A percentile compares a stretch with the other conserved stretches of the same genome.
phyloP scores from a whole-genome alignment of 1,284 basidiomycete genomes.

The Leccinum ponderosum region DNA sequence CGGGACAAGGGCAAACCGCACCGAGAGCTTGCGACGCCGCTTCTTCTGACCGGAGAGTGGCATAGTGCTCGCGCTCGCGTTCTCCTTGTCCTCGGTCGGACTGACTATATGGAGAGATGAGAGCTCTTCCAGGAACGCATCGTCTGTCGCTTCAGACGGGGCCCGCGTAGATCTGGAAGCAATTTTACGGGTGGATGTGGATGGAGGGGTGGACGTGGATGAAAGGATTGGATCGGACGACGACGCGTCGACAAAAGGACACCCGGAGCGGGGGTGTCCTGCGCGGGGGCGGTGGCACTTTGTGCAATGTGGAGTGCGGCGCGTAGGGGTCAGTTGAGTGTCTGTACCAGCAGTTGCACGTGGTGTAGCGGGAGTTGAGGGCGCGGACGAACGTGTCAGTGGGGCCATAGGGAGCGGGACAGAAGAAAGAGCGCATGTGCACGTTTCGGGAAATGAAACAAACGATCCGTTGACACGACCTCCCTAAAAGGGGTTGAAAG shows the following conservation, averaged over 20 bases:
- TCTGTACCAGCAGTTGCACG: constrained; percentile 10
- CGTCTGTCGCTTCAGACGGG: constrained; percentile 9
- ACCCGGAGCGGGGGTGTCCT: constrained; percentile 60
- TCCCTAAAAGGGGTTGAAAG: background rate
- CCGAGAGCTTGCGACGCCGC: constrained; percentile 25
- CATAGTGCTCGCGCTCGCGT: constrained; percentile 1
- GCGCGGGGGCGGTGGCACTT: constrained; percentile 52
- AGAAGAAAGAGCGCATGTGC: background rate
- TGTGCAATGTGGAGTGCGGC: constrained; percentile 50
- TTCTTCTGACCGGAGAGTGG: background rate
- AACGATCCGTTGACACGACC: background rate
- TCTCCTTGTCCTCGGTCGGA: constrained; percentile 18
- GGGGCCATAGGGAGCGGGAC: constrained; percentile 20
- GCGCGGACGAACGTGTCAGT: constrained; percentile 30
- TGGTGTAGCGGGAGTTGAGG: constrained; percentile 27
- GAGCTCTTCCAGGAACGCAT: constrained; percentile 24
- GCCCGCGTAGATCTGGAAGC: background rate
- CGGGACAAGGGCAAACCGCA: constrained; percentile 34
- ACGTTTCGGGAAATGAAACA: background rate
- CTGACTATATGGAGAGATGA: constrained; percentile 35
- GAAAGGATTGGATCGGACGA: constrained; percentile 19
- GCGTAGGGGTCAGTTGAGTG: constrained; percentile 22
- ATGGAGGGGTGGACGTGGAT: constrained; percentile 21
- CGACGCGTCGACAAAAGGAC: constrained; percentile 39
- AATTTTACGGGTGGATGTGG: constrained; percentile 12